phyloP scores from a whole-genome alignment of 148 eudicot genomes.

The Linanthus parryae region DNA sequence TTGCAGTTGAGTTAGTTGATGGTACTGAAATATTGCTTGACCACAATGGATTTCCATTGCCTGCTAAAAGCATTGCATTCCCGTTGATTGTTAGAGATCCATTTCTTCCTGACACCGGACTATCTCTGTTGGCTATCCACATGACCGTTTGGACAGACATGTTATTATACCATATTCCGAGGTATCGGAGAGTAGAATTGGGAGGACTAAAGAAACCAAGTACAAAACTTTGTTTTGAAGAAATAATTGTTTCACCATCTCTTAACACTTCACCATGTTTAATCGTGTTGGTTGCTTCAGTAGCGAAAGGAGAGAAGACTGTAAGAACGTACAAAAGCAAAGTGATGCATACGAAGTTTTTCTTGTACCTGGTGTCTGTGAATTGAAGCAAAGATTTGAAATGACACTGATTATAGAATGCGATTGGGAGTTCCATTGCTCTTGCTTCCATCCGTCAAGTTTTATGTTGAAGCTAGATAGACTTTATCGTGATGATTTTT shows the following conservation, averaged over 20 bases:
- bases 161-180: constrained; percentile 52
- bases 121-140: constrained; percentile 71
- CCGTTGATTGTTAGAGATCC: constrained; percentile 36
- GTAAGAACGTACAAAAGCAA: not conserved
- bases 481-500: too few relatives aligned
- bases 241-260: constrained; percentile 35
- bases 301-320: not conserved
- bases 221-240: constrained; percentile 25
- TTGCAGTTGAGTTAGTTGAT: constrained; percentile 21
- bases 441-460: too few relatives aligned
- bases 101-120: constrained; percentile 23
- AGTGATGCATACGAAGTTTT: too few relatives aligned
- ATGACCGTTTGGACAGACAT: constrained; percentile 22
- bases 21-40: constrained; percentile 17
- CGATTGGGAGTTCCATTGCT: too few relatives aligned
- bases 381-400: too few relatives aligned
- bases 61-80: constrained; percentile 28
- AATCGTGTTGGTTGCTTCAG: constrained; percentile 16
- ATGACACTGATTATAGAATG: too few relatives aligned
- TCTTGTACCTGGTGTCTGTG: too few relatives aligned
- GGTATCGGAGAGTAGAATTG: constrained; percentile 32
- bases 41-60: constrained; percentile 30
- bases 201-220: constrained; percentile 60
- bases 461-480: too few relatives aligned
- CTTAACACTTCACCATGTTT: constrained; percentile 19